Conservation (phyloP, 2,329 filamentous ascomycete genomes). For the Ophiostoma piceae region DNA sequence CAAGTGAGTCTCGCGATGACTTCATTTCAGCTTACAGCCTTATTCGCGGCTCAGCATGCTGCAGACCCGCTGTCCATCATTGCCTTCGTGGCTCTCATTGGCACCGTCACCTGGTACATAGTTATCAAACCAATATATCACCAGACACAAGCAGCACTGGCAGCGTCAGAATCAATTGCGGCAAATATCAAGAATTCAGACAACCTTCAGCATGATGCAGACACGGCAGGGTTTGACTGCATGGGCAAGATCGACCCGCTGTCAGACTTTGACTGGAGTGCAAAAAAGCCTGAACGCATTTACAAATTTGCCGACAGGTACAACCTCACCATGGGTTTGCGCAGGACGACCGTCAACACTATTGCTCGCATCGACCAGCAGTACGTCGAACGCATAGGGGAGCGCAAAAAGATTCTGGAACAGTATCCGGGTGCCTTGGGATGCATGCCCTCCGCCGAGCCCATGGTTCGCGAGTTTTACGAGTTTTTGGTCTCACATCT, state of each 20-base stretch:
- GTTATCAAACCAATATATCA: neutral
- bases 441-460: conserved; percentile 19
- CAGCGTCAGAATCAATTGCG: neutral
- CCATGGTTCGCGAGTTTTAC: conserved; percentile 25
- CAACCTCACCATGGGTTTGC: conserved; percentile 27
- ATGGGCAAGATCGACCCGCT: conserved; percentile 24
- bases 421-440: conserved; percentile 23
- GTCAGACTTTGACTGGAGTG: conserved; percentile 19
- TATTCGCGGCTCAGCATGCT: neutral
- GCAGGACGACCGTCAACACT: conserved; percentile 23
- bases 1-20: neutral
- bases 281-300: conserved; percentile 19
- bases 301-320: conserved; percentile 25
- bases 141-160: neutral
- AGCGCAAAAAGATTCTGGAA: conserved; percentile 23
- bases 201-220: neutral
- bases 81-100: neutral
- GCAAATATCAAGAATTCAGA: neutral
- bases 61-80: neutral
- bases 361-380: conserved; percentile 25
- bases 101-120: neutral
- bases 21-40: too few species aligned
- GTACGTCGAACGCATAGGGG: conserved; percentile 23
- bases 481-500: conserved; percentile 22
- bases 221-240: conserved; percentile 14